Evolutionary conservation across 1,139 yeast genomes (phyloP).

Genomic region (Zygoascus meyerae): DNA sequence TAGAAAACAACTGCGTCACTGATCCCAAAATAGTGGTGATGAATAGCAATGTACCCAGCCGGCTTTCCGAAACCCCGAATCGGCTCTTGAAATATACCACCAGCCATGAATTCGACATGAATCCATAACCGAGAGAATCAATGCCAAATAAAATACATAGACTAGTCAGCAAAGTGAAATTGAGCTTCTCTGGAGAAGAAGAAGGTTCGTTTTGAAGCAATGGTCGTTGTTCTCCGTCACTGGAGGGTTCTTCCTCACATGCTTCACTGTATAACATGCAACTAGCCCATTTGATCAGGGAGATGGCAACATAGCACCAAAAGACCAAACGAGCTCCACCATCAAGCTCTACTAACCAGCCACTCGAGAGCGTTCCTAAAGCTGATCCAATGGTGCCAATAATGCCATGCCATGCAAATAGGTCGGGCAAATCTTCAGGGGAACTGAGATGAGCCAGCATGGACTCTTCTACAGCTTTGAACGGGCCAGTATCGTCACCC

Average conservation of each 20-base stretch:
- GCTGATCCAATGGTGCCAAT: slow-evolving; percentile 73
- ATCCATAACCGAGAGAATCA: slow-evolving; percentile 83
- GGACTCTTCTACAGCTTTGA: slow-evolving; percentile 83
- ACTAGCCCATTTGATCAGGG: slow-evolving; percentile 48
- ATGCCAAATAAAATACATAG: slow-evolving; percentile 52
- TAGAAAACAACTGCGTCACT: slow-evolving; percentile 62
- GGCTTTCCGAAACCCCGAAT: slow-evolving; percentile 28
- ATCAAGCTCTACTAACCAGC: slow-evolving; percentile 36
- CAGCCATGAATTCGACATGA: slow-evolving; percentile 84
- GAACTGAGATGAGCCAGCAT: slow-evolving; percentile 77
- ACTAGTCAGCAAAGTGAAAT: slow-evolving; percentile 26
- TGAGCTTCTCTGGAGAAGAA: slow-evolving; percentile 11
- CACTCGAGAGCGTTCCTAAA: slow-evolving; percentile 62
- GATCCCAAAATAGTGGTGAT: slow-evolving; percentile 55
- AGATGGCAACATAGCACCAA: slow-evolving; percentile 50
- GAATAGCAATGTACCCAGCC: slow-evolving; percentile 52
- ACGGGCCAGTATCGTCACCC: slow-evolving; percentile 92
- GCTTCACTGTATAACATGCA: slow-evolving; percentile 50
- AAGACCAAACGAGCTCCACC: slow-evolving; percentile 56
- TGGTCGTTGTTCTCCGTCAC: neutral
- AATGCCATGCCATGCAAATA: slow-evolving; percentile 66
- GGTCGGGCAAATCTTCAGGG: slow-evolving; percentile 58
- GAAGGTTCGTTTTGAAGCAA: slow-evolving; percentile 3
- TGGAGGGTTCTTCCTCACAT: slow-evolving; percentile 41
- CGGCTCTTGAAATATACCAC: slow-evolving; percentile 58